phyloP scores from a whole-genome alignment of 2,329 filamentous ascomycete genomes.

The Didymella exigua region DNA sequence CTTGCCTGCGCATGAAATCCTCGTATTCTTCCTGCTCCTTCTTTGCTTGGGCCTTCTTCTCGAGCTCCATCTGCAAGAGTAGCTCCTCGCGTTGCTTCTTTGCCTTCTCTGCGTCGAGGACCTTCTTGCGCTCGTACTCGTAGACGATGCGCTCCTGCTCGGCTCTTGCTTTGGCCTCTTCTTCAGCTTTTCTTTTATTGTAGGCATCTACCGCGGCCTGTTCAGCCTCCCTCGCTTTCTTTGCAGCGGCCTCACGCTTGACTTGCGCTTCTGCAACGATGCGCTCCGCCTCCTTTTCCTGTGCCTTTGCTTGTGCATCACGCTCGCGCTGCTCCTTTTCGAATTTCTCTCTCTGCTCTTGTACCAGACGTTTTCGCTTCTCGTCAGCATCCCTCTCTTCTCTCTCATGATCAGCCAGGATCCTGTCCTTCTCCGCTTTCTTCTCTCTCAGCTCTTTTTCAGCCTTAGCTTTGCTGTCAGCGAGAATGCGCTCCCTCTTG shows the following conservation, averaged over 20 bases:
- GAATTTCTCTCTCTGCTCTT: slow-evolving; percentile 38
- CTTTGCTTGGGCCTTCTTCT: slow-evolving; percentile 49
- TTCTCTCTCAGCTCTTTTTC: slow-evolving; percentile 48
- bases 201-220: slow-evolving; percentile 43
- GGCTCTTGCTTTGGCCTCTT: slow-evolving; percentile 38
- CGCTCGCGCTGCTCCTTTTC: slow-evolving; percentile 38
- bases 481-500: slow-evolving; percentile 46
- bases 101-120: slow-evolving; percentile 45
- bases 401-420: slow-evolving; percentile 17
- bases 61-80: slow-evolving; percentile 48
- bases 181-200: slow-evolving; percentile 41
- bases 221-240: slow-evolving; percentile 38
- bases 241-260: slow-evolving; percentile 31
- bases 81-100: slow-evolving; percentile 47
- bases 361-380: slow-evolving; percentile 38
- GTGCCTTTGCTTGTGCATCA: slow-evolving; percentile 3
- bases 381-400: slow-evolving; percentile 27
- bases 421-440: slow-evolving; percentile 29
- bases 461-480: slow-evolving; percentile 48
- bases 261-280: slow-evolving; percentile 32
- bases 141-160: slow-evolving; percentile 43
- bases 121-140: slow-evolving; percentile 46
- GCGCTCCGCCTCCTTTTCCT: slow-evolving; percentile 24
- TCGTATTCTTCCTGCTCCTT: slow-evolving; percentile 53
- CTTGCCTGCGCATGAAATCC: slow-evolving; percentile 49